phyloP scores from a whole-genome alignment of 1,284 basidiomycete genomes.

The Apiotrichum gracile region DNA sequence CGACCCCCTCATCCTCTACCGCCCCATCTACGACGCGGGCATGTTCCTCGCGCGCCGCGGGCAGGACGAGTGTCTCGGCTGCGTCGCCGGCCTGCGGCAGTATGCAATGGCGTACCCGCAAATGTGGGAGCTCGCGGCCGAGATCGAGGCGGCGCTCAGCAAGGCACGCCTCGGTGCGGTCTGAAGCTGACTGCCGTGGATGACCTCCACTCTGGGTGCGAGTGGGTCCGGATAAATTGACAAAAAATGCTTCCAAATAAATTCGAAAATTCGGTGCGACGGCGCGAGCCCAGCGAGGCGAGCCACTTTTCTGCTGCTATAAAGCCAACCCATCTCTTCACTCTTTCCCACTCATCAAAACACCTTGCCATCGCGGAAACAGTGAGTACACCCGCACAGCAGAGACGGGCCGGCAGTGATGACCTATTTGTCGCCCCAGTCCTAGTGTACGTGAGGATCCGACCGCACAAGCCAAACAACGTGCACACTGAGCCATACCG shows the following conservation, averaged over 20 bases:
- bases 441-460: constrained; percentile 41
- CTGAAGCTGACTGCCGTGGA: not conserved
- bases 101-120: constrained; percentile 65
- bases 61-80: constrained; percentile 70
- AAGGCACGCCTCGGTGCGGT: not conserved
- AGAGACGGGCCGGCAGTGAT: constrained; percentile 16
- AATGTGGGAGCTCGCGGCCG: constrained; percentile 67
- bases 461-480: constrained; percentile 34
- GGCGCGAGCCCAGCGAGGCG: too few species aligned
- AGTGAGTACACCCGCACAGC: not conserved
- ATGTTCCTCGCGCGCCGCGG: constrained; percentile 72
- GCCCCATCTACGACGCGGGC: constrained; percentile 74
- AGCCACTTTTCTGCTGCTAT: not conserved
- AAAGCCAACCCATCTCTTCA: not conserved
- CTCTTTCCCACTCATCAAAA: not conserved
- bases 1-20: constrained; percentile 65
- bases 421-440: constrained; percentile 46
- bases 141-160: constrained; percentile 40
- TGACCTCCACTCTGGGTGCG: not conserved
- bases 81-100: constrained; percentile 76
- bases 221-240: not conserved
- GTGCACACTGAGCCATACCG: constrained; percentile 37
- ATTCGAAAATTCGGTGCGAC: not conserved
- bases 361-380: not conserved
- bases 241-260: too few species aligned